phyloP scores from a whole-genome alignment of 2,329 filamentous ascomycete genomes.

The Torrubiellomyces zombiae region DNA sequence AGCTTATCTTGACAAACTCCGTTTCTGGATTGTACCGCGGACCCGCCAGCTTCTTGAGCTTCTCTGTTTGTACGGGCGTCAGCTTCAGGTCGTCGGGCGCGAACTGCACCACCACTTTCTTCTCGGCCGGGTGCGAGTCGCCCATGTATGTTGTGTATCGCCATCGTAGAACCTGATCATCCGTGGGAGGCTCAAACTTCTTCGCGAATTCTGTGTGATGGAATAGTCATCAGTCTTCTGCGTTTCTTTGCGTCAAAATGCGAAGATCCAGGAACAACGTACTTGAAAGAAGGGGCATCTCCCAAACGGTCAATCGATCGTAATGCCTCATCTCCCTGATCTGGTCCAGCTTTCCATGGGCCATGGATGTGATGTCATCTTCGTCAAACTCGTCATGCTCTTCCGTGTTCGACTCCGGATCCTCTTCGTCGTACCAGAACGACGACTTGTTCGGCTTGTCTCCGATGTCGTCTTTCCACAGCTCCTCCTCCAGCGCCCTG shows the following conservation, averaged over 20 bases:
- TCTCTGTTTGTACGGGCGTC: conserved; percentile 49
- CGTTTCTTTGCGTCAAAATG: too few species aligned
- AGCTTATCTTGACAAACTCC: conserved; percentile 73
- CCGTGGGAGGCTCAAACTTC: conserved; percentile 57
- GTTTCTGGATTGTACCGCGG: conserved; percentile 74
- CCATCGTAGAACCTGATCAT: conserved; percentile 65
- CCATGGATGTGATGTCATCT: conserved; percentile 70
- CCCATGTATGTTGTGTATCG: conserved; percentile 95
- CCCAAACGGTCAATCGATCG: conserved; percentile 76
- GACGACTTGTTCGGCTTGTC: conserved; percentile 18
- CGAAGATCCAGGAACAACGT: too few species aligned
- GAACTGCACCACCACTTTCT: conserved; percentile 91
- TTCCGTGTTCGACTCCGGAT: conserved; percentile 29
- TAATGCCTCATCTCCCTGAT: conserved; percentile 82
- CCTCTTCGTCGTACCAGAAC: conserved; percentile 34
- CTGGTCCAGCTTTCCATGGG: conserved; percentile 74
- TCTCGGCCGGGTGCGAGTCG: conserved; percentile 76
- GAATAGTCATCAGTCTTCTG: conserved; percentile 4
- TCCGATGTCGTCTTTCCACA: conserved; percentile 14
- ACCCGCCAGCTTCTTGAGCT: conserved; percentile 77
- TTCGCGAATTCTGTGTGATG: conserved; percentile 53
- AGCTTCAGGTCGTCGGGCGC: conserved; percentile 56
- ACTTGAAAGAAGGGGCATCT: conserved; percentile 85
- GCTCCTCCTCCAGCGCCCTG: conserved; percentile 14
- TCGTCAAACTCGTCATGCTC: conserved; percentile 52